Percentiles rank a stretch among this genome's conserved stretches.
Conservation (phyloP, 257 asterid species). For the Verbascum thapsus region DNA sequence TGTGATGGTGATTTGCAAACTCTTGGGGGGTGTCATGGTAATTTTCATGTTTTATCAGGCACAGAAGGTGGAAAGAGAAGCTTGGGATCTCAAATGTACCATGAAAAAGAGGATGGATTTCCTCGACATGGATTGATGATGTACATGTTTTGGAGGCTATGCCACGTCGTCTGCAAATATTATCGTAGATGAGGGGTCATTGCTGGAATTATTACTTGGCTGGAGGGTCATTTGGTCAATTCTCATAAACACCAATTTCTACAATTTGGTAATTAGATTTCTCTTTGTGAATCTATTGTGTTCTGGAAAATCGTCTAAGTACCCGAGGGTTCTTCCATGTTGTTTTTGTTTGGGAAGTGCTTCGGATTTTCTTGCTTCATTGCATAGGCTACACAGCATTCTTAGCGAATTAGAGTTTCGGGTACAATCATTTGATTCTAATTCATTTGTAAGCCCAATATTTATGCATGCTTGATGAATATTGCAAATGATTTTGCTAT, state of each 20-base stretch:
- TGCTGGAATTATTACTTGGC: conserved; percentile 19
- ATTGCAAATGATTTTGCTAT: conserved; percentile 4
- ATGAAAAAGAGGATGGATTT: conserved; percentile 97
- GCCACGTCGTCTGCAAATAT: conserved; percentile 32
- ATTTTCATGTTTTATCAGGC: conserved; percentile 82
- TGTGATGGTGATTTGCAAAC: no score
- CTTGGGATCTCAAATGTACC: conserved; percentile 82
- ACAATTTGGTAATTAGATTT: conserved; percentile 26
- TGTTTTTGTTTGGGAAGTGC: conserved; percentile 40
- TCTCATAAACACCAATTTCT: not conserved
- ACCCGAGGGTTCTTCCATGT: conserved; percentile 35
- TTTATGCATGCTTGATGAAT: conserved; percentile 13
- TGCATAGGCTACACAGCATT: conserved; percentile 22
- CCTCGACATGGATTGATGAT: conserved; percentile 88
- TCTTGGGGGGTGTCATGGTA: no score
- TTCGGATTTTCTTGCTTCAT: conserved; percentile 20
- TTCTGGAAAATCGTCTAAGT: no score
- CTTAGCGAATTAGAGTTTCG: no score
- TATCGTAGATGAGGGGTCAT: conserved; percentile 29
- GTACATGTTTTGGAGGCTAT: conserved; percentile 15
- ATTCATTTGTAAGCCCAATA: conserved; percentile 3
- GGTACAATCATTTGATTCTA: no score
- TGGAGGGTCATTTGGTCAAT: not conserved
- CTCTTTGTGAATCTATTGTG: not conserved
- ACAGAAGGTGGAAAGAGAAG: conserved; percentile 84